phyloP scores from a whole-genome alignment of 768 basidiomycete genomes.

The Kwoniella shandongensis region DNA sequence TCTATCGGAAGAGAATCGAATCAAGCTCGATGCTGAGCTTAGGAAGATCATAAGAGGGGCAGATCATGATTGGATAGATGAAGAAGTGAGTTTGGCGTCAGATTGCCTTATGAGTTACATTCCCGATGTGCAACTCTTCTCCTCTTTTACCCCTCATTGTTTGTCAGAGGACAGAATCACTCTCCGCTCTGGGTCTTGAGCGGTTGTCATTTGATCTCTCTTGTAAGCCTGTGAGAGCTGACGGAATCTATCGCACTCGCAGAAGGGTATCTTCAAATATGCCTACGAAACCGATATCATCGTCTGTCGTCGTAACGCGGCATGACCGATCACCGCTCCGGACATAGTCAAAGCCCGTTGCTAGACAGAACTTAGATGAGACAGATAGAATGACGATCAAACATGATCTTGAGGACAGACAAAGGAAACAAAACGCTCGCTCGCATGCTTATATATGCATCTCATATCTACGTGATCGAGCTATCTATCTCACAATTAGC shows the following conservation, averaged over 20 bases:
- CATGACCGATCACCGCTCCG: neutral
- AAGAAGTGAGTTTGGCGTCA: slow-evolving; percentile 57
- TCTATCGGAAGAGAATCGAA: slow-evolving; percentile 60
- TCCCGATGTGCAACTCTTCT: too few species aligned
- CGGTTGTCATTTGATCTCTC: too few species aligned
- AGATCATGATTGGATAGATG: slow-evolving; percentile 74
- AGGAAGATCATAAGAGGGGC: slow-evolving; percentile 59
- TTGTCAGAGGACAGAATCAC: too few species aligned
- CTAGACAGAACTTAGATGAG: too few species aligned
- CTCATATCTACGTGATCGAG: neutral
- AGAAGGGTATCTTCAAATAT: slow-evolving; percentile 72
- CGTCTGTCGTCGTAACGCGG: slow-evolving; percentile 12
- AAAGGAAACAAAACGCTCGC: neutral
- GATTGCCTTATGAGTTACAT: too few species aligned
- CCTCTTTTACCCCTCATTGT: neutral
- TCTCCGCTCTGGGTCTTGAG: too few species aligned
- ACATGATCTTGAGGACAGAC: neutral
- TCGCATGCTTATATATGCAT: slow-evolving; percentile 1
- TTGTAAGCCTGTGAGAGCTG: too few species aligned
- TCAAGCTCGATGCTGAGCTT: slow-evolving; percentile 60
- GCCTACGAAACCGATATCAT: slow-evolving; percentile 64
- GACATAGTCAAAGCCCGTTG: too few species aligned
- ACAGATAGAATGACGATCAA: neutral
- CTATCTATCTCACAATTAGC: too few species aligned
- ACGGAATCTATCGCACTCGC: neutral